Base-by-base conservation (phyloP, 1,139 yeast genomes). In the Lodderomyces theae region DNA sequence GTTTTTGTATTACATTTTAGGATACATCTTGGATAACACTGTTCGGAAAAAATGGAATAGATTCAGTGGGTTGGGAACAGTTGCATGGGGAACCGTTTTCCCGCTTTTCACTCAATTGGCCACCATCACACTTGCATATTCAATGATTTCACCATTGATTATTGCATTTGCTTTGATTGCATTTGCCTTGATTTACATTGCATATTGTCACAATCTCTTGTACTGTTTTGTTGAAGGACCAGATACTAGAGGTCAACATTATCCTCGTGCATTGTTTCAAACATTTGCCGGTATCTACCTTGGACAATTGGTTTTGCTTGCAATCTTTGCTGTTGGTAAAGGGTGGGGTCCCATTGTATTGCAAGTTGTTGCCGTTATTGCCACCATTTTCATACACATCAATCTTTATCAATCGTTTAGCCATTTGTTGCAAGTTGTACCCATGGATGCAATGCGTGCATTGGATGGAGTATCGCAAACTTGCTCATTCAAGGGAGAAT, bases 331-430 rank as follows among this genome's bases (percentile, higher is more conserved):
- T 21, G 88, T 89, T 54, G 94, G 95, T 49, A 87, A 88, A 72
- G 86, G 95, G 43, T 90, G 96, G 96, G 97, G 96, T 31, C 95
- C 96, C 37, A 76, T 90, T 49, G 90, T 78, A 12, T 66, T 92
- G 41, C 88, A 86, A 61, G 83, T 78, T 7, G 72, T 87, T 43
- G 69, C 82, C 42, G 54, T 88, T 12, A 78, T 70, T 12, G 69
- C 75, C 47, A 88, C 97, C 0, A 74, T 77, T 4, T 77, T 79
- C 54, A 73, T 79, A 42, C 96, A 92, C 56, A 34, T 78, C 26
- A 71, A 77, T 45, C 61, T 90, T 54, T 74, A 69, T 41, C 49
- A 56, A 18, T 86, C 96, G 0, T 87, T 87, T 58, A 79, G 72
- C 42, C 74, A 75, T n/a, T 68, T 89, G 56, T 56, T 82, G 46